phyloP scores from a whole-genome alignment of 306 rosid species.

The Gillenia trifoliata region DNA sequence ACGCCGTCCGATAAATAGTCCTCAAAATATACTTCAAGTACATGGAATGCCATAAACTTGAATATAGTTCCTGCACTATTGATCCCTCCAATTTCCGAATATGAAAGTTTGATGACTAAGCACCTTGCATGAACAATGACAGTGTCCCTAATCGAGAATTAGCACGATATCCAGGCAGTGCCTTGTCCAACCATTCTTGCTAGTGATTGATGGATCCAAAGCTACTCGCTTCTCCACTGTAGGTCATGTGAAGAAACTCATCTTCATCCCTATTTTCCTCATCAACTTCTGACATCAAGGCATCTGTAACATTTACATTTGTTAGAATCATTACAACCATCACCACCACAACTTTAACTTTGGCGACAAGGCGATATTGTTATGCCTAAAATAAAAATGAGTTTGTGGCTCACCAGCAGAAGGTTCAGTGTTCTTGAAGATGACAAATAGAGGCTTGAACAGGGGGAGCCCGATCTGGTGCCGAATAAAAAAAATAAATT shows the following conservation, averaged over 20 bases:
- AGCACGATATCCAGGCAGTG: no score
- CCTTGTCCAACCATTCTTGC: not conserved
- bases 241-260: not conserved
- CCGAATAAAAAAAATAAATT: not conserved
- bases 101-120: no score
- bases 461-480: not conserved
- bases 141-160: no score
- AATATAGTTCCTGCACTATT: no score
- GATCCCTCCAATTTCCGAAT: no score
- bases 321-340: not conserved
- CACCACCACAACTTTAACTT: not conserved
- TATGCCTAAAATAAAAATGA: not conserved
- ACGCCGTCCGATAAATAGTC: no score
- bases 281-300: not conserved
- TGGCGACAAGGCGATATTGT: not conserved
- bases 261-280: not conserved
- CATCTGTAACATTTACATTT: not conserved
- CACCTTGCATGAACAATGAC: no score
- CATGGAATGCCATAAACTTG: no score
- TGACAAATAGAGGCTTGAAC: not conserved
- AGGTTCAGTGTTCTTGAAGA: not conserved
- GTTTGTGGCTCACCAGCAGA: not conserved
- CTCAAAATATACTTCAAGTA: no score
- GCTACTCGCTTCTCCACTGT: not conserved
- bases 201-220: not conserved